Conservation (phyloP, 2,329 filamentous ascomycete species). For the Epicoccum sorghinum region DNA sequence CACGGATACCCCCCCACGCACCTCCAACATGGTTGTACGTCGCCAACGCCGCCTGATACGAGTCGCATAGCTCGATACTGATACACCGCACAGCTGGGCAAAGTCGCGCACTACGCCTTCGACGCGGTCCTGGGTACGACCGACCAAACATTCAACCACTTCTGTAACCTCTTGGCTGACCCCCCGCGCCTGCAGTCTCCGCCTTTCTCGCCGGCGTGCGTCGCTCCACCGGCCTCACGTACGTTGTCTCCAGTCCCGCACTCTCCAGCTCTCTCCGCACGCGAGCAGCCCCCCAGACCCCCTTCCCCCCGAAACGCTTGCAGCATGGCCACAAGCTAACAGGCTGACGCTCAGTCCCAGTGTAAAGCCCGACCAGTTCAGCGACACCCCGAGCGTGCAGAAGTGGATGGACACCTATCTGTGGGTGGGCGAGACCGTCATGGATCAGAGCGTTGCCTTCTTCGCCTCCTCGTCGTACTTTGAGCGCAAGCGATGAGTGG, state of each 20-base stretch:
- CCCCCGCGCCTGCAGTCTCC: slow-evolving; percentile 67
- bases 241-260: slow-evolving; percentile 53
- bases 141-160: slow-evolving; percentile 43
- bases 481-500: slow-evolving; percentile 71
- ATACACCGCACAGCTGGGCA: slow-evolving; percentile 76
- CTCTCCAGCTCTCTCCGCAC: neutral
- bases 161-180: slow-evolving; percentile 19
- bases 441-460: slow-evolving; percentile 95
- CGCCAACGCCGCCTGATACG: slow-evolving; percentile 13
- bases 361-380: slow-evolving; percentile 84
- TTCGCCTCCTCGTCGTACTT: slow-evolving; percentile 87
- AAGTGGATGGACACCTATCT: slow-evolving; percentile 94
- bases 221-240: slow-evolving; percentile 97
- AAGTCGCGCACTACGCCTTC: slow-evolving; percentile 92
- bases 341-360: slow-evolving; percentile 65
- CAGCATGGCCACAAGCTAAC: slow-evolving; percentile 3
- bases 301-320: too few relatives aligned
- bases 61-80: slow-evolving; percentile 56
- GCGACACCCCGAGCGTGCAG: slow-evolving; percentile 81
- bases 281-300: neutral
- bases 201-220: slow-evolving; percentile 96
- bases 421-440: slow-evolving; percentile 93
- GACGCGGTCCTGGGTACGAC: slow-evolving; percentile 84
- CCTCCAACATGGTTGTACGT: slow-evolving; percentile 48
- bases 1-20: neutral